phyloP scores from a whole-genome alignment of 345 rosid genomes.

The Populus davidiana region DNA sequence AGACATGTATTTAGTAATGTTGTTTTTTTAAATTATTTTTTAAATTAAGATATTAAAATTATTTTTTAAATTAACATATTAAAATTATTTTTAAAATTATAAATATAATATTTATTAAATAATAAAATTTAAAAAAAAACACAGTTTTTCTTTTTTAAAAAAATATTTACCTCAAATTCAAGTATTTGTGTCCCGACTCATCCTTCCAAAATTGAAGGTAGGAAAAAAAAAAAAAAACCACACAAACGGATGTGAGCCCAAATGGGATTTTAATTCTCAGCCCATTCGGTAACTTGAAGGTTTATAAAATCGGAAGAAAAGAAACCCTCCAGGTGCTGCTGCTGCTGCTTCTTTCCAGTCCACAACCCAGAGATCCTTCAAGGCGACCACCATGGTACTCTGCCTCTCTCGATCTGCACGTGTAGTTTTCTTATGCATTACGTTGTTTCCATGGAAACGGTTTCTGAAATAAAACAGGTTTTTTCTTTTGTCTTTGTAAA shows the following conservation, averaged over 20 bases:
- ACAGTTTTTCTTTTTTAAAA: too few relatives aligned
- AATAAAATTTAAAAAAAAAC: too few relatives aligned
- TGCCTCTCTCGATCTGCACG: not conserved
- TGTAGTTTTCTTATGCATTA: not conserved
- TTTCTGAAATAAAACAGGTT: not conserved
- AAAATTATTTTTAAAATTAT: too few relatives aligned
- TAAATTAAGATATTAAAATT: too few relatives aligned
- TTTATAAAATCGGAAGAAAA: not conserved
- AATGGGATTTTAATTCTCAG: not conserved
- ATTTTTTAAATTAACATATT: accelerated
- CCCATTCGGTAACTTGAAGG: not conserved
- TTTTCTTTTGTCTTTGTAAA: not conserved
- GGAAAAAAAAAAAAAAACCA: not conserved
- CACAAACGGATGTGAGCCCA: not conserved
- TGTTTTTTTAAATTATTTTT: too few relatives aligned
- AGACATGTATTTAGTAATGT: too few relatives aligned
- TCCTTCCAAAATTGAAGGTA: not conserved
- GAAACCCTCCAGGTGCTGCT: not conserved
- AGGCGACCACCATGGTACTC: slow-evolving; percentile 2
- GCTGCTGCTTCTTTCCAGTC: not conserved
- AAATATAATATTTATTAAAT: too few relatives aligned
- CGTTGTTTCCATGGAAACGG: not conserved
- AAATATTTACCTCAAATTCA: not conserved
- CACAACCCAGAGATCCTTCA: not conserved
- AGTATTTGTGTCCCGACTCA: too few relatives aligned